Conservation (phyloP, 202 grass and related monocot species). For the Zizania palustris region DNA sequence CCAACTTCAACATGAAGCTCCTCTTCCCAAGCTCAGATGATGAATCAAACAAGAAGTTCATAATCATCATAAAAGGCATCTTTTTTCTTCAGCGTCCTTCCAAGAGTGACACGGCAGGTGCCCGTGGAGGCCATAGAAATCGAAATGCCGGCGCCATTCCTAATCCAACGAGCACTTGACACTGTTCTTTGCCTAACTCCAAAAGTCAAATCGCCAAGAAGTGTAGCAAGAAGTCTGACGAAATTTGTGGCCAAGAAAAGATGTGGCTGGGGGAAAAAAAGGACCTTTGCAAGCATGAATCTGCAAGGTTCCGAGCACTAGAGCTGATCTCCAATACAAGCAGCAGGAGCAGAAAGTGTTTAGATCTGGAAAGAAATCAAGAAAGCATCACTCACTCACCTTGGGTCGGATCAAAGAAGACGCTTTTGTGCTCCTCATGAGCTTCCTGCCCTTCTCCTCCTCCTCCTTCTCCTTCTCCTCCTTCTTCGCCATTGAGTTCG, state of each 20-base stretch:
- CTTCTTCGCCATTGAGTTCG: slow-evolving; percentile 3
- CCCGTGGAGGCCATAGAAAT: not conserved
- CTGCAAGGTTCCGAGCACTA: not conserved
- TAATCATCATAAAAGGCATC: not conserved
- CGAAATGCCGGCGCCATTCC: not conserved
- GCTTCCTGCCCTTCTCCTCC: not conserved
- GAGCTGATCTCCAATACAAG: not conserved
- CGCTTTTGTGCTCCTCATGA: slow-evolving; percentile 25
- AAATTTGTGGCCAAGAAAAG: not conserved
- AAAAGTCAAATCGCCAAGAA: not conserved
- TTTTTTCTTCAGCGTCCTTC: not conserved
- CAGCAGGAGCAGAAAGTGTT: too few relatives aligned
- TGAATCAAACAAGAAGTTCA: not conserved
- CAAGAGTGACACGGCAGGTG: not conserved
- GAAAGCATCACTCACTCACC: slow-evolving; percentile 39
- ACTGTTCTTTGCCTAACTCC: not conserved
- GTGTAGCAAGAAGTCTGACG: not conserved
- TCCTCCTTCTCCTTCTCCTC: not conserved
- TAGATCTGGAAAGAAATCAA: not conserved
- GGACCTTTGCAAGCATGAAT: not conserved
- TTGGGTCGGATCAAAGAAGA: slow-evolving; percentile 67
- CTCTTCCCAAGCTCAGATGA: not conserved
- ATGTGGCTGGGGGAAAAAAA: not conserved
- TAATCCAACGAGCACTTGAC: not conserved
- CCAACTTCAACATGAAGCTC: not conserved